Conservation (phyloP, 2,329 filamentous ascomycete species). For the Penicillium sp. region DNA sequence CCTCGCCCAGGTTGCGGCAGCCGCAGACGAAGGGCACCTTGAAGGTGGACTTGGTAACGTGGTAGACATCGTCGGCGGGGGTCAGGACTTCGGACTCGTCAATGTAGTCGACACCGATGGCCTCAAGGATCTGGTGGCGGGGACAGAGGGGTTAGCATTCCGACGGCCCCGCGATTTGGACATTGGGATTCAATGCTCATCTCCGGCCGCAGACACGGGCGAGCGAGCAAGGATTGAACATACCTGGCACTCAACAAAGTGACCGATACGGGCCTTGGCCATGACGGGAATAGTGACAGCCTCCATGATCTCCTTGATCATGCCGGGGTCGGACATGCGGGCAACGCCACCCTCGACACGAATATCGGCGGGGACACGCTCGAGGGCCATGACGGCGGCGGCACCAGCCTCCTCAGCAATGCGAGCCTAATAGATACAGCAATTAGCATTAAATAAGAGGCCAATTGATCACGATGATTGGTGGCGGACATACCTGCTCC, state of each 20-base stretch:
- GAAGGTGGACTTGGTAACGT: constrained; percentile 87
- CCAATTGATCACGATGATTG: background rate
- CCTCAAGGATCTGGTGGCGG: constrained; percentile 75
- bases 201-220: background rate
- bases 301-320: constrained; percentile 94
- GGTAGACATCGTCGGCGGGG: constrained; percentile 84
- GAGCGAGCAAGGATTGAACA: constrained; percentile 12
- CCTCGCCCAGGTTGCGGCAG: constrained; percentile 91
- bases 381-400: constrained; percentile 95
- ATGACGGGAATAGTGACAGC: constrained; percentile 97
- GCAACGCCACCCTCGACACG: constrained; percentile 88
- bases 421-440: constrained; percentile 63
- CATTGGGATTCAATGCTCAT: background rate
- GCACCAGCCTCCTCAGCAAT: constrained; percentile 98
- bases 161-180: constrained; percentile 2
- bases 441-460: background rate
- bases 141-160: constrained; percentile 8
- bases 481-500: constrained; percentile 62
- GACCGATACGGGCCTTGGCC: constrained; percentile 97
- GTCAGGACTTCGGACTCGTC: constrained; percentile 98
- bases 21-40: constrained; percentile 92
- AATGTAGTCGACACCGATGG: constrained; percentile 94
- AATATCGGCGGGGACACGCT: constrained; percentile 96
- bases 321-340: constrained; percentile 91
- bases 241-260: constrained; percentile 94